Evolutionary conservation across 495 filamentous ascomycete species (phyloP), one percentile per base, ranked within the genome.

Genomic region (Apodospora peruviana): DNA sequence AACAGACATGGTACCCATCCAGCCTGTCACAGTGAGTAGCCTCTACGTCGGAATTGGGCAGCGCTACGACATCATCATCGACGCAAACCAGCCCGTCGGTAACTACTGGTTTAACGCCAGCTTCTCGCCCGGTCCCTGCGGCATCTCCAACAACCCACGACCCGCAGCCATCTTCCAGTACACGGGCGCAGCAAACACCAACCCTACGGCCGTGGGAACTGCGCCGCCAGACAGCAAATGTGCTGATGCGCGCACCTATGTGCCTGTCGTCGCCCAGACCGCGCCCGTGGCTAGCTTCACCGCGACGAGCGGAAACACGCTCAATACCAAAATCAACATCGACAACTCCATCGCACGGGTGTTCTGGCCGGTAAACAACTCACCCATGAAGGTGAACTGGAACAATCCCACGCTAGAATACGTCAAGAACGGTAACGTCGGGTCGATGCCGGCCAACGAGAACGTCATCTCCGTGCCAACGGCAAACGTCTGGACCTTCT

Each of bases 31-130:
- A n/a, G 62, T 64, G 14, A 48, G 62, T 9, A 59, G 65, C 10
- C 49, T 85, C 7, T 63, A 65, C 19, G 68, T 88, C 32, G 77
- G 60, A 32, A 80, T 87, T 50, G 84, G 81, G 5, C 81, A 87
- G 59, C 73, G 85, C 20, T 84, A 85, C 60, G 78, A 87, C 53
- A 66, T 87, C n/a, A 77, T 85, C 40, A 73, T 88, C 29, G 72
- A 74, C 34, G 80, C 81, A 4, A 69, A 78, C 43, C 65, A 79
- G 47, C 50, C 53, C 0, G 47, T 55, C 43, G 65, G 48, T 29
- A 71, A 76, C 51, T 87, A 82, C 64, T 88, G 84, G 84, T 55
- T 71, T 42, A 57, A 65, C 42, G 58, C 57, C 5, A 58, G 60
- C 5, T 57, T 55, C 27, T 54, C 59, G 0, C n/a, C 45, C 20